These are phyloP conservation scores for Zygoascus sp. DNA, from an alignment of 1,139 yeast genomes.

Conservation along the genomic window DNA sequence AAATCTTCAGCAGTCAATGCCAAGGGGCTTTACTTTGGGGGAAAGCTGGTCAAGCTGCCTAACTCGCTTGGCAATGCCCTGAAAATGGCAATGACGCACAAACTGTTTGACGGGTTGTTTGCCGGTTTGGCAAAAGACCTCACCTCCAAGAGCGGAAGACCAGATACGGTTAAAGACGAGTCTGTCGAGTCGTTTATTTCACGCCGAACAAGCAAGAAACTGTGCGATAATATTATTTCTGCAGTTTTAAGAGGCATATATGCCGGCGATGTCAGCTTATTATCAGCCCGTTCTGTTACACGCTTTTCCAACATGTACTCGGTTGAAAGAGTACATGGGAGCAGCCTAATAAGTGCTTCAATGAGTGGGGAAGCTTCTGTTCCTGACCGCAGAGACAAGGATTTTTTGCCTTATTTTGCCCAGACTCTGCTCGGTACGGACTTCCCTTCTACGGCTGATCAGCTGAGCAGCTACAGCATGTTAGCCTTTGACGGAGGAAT, in stretches of 20 bases:
- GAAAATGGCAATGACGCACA: slow-evolving; percentile 27
- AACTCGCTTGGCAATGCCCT: slow-evolving; percentile 23
- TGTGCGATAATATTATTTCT: slow-evolving; percentile 65
- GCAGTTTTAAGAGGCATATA: slow-evolving; percentile 87
- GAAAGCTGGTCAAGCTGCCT: slow-evolving; percentile 34
- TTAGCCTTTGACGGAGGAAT: slow-evolving; percentile 32
- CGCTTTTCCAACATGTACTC: slow-evolving; percentile 41
- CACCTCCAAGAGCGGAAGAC: slow-evolving; percentile 35
- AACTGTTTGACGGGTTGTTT: slow-evolving; percentile 40
- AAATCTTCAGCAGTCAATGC: slow-evolving; percentile 51
- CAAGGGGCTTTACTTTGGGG: slow-evolving; percentile 49
- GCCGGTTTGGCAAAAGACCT: slow-evolving; percentile 31
- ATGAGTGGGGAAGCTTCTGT: slow-evolving; percentile 31
- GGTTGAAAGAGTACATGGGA: slow-evolving; percentile 58
- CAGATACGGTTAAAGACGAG: slow-evolving; percentile 50
- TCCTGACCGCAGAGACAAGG: slow-evolving; percentile 27
- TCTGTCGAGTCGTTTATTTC: slow-evolving; percentile 60
- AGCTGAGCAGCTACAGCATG: slow-evolving; percentile 25
- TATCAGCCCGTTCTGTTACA: slow-evolving; percentile 59
- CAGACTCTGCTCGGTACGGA: slow-evolving; percentile 26
- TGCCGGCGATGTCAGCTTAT: slow-evolving; percentile 64
- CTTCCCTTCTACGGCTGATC: slow-evolving; percentile 17
- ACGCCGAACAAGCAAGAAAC: slow-evolving; percentile 60
- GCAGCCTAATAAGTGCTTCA: slow-evolving; percentile 45
- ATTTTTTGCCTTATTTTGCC: slow-evolving; percentile 26